Percentiles rank a stretch among this genome's conserved stretches.
These are phyloP conservation scores for Colletotrichum sp. DNA, from an alignment of 2,329 filamentous ascomycete species.

Conservation along the genomic window DNA sequence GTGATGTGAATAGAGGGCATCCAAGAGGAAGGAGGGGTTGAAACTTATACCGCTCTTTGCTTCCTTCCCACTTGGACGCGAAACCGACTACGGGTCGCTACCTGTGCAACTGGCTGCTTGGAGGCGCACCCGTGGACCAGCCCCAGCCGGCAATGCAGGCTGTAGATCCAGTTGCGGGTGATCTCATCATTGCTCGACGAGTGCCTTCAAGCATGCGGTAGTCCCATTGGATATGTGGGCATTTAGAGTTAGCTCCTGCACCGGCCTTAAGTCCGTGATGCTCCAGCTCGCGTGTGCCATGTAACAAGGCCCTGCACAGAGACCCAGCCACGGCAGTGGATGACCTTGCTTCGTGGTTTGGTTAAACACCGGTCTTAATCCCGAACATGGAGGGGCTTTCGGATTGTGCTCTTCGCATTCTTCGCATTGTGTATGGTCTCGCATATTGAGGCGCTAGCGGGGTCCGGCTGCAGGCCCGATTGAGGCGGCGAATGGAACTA, in stretches of 20 bases:
- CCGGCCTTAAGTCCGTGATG: not conserved
- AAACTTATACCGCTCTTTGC: not conserved
- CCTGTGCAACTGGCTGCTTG: not conserved
- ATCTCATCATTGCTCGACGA: conserved; percentile 3
- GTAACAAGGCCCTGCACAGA: not conserved
- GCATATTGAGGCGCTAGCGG: not conserved
- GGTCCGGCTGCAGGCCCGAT: not conserved
- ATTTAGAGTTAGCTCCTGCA: not conserved
- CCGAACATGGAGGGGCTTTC: not conserved
- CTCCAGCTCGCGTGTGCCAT: not conserved
- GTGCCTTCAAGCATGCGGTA: not conserved
- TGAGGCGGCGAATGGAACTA: not conserved
- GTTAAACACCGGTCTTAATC: not conserved
- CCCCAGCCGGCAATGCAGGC: not conserved
- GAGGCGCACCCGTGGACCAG: not conserved
- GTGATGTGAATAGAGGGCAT: not conserved
- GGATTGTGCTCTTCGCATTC: not conserved
- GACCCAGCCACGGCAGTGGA: not conserved
- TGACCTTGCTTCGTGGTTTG: not conserved
- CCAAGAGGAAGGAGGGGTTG: not conserved
- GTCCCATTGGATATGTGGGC: conserved; percentile 3
- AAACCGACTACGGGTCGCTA: not conserved
- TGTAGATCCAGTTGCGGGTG: not conserved
- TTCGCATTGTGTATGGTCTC: not conserved
- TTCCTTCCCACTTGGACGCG: not conserved